Evolutionary conservation across 148 eudicot genomes (phyloP).

Genomic region (Salicornia ramosissima): DNA sequence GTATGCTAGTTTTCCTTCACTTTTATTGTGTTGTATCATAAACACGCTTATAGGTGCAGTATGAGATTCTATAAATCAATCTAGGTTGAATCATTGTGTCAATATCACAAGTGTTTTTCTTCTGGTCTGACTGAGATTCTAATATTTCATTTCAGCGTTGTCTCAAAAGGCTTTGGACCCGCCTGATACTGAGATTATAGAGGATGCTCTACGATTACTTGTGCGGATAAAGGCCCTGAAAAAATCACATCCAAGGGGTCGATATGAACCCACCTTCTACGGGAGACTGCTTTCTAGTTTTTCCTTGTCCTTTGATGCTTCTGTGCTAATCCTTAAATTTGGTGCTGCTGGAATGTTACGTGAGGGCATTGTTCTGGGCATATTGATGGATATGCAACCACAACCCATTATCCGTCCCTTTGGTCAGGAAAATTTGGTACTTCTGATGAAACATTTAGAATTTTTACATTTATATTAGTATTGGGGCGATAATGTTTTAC

Average conservation of each 20-base stretch:
- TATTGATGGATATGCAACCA: constrained; percentile 84
- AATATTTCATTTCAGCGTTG: constrained; percentile 39
- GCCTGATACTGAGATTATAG: constrained; percentile 60
- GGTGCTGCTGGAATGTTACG: constrained; percentile 70
- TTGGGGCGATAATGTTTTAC: neutral
- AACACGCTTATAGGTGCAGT: neutral
- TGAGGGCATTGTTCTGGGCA: constrained; percentile 88
- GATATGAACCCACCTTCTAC: constrained; percentile 87
- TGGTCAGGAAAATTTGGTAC: constrained; percentile 67
- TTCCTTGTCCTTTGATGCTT: constrained; percentile 82
- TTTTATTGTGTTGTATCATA: neutral
- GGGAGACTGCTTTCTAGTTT: constrained; percentile 75
- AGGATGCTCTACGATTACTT: constrained; percentile 68
- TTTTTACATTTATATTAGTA: neutral
- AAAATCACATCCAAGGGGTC: constrained; percentile 61
- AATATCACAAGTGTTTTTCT: neutral
- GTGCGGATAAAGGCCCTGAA: constrained; percentile 53
- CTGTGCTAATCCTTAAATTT: constrained; percentile 74
- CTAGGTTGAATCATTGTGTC: neutral
- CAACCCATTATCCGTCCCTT: constrained; percentile 82
- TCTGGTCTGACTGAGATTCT: constrained; percentile 9
- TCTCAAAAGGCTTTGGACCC: constrained; percentile 85
- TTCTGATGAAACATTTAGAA: constrained; percentile 1
- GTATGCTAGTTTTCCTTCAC: neutral
- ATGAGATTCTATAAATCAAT: neutral